Evolutionary conservation across 2,329 filamentous ascomycete species (phyloP).

Genomic region (Neofusicoccum cordaticola): DNA sequence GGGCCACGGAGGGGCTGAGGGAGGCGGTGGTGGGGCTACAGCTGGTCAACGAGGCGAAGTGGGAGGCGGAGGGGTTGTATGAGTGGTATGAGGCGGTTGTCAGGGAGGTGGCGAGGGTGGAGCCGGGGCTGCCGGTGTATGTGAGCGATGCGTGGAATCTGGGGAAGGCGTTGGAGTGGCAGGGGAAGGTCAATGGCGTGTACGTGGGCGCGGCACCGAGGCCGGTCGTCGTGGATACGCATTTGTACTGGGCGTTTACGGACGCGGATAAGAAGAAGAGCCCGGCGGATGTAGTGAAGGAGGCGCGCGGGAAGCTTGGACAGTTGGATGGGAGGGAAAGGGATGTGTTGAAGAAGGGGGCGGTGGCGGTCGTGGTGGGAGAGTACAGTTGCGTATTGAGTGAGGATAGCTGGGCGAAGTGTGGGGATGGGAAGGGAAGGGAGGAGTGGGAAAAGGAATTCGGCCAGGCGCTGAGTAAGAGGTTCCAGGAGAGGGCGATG

Average conservation of each 20-base stretch:
- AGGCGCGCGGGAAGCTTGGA: conserved; percentile 43
- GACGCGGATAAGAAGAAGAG: conserved; percentile 50
- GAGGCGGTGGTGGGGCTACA: conserved; percentile 54
- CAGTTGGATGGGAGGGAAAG: conserved; percentile 49
- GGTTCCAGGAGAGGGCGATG: conserved; percentile 50
- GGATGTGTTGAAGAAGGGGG: conserved; percentile 49
- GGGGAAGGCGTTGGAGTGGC: conserved; percentile 45
- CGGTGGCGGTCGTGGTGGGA: conserved; percentile 53
- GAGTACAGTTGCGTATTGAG: conserved; percentile 59
- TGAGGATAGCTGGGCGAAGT: conserved; percentile 48
- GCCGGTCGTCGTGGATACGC: conserved; percentile 57
- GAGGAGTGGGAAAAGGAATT: conserved; percentile 45
- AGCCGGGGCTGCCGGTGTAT: conserved; percentile 53
- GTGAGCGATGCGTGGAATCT: conserved; percentile 60
- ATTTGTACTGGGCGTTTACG: conserved; percentile 59
- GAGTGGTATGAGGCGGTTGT: conserved; percentile 57
- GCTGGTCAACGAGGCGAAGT: conserved; percentile 56
- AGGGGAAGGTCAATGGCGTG: conserved; percentile 38
- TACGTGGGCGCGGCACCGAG: conserved; percentile 26
- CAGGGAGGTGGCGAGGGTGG: conserved; percentile 45
- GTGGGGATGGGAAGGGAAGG: conserved; percentile 29
- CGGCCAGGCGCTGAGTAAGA: conserved; percentile 47
- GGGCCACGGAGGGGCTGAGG: background rate
- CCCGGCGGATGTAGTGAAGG: conserved; percentile 52
- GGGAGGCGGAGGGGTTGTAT: conserved; percentile 52